These are phyloP conservation scores for Epipyxis sp. DNA, from an alignment of 108 stramenopile species.

Conservation along the genomic window DNA sequence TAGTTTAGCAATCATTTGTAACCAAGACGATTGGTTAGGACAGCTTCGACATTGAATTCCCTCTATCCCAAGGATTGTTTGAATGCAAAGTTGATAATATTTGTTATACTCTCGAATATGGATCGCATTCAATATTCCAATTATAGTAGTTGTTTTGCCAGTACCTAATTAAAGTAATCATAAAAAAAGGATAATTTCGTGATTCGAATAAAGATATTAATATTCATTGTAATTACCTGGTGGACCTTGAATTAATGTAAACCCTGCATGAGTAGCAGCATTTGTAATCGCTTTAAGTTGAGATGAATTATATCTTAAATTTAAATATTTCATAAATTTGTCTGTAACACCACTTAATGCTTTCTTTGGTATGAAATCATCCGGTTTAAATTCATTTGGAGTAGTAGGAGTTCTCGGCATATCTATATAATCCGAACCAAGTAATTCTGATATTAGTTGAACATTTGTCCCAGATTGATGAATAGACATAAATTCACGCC, in stretches of 20 bases:
- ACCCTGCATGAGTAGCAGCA: slow-evolving; percentile 41
- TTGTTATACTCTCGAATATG: slow-evolving; percentile 60
- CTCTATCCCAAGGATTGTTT: slow-evolving; percentile 31
- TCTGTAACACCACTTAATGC: too few relatives aligned
- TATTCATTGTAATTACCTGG: too few relatives aligned
- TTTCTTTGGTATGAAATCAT: too few relatives aligned
- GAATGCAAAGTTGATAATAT: slow-evolving; percentile 48
- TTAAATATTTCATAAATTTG: slow-evolving; percentile 37
- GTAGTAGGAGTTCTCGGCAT: background rate
- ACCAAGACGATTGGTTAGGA: background rate
- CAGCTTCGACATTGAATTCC: background rate
- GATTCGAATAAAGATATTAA: background rate
- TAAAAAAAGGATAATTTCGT: background rate
- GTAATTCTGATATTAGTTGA: background rate
- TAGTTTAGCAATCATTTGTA: background rate
- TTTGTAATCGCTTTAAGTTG: slow-evolving; percentile 44
- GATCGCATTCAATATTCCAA: slow-evolving; percentile 82
- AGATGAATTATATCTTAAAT: slow-evolving; percentile 44
- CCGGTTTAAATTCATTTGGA: too few relatives aligned
- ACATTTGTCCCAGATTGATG: background rate
- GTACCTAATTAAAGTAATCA: too few relatives aligned
- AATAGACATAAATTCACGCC: background rate
- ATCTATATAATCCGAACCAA: background rate
- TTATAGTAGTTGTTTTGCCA: slow-evolving; percentile 90
- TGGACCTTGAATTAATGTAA: slow-evolving; percentile 58